Evolutionary conservation across 495 filamentous ascomycete genomes (phyloP).

Genomic region (Aspergillus olivimuriae): DNA sequence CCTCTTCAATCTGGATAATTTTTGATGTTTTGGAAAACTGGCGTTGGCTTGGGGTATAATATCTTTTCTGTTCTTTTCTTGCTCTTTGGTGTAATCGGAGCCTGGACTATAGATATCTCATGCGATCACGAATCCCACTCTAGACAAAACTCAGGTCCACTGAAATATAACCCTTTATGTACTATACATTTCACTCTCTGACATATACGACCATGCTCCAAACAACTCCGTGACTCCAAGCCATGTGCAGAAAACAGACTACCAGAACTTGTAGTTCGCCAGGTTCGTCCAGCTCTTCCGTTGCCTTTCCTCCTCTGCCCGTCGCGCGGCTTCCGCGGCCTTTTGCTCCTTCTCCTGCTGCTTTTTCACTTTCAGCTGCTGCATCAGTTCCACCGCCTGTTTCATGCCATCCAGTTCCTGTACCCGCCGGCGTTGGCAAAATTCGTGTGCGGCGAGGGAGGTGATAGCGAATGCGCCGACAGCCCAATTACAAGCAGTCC

Average conservation of each 20-base stretch:
- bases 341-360: conserved; percentile 58
- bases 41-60: neutral
- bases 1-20: neutral
- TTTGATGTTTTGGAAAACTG: too few relatives aligned
- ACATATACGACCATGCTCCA: conserved; percentile 29
- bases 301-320: conserved; percentile 42
- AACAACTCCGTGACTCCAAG: conserved; percentile 34
- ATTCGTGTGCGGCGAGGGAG: conserved; percentile 67
- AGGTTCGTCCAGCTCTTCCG: conserved; percentile 49
- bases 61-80: neutral
- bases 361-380: conserved; percentile 61
- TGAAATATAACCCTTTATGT: conserved; percentile 17
- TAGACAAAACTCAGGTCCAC: conserved; percentile 5
- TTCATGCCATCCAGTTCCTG: conserved; percentile 74
- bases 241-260: conserved; percentile 16
- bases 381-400: conserved; percentile 72
- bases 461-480: conserved; percentile 63
- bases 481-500: conserved; percentile 72
- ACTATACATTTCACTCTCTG: conserved; percentile 14
- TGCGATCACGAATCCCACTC: conserved; percentile 6
- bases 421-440: conserved; percentile 64
- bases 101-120: conserved; percentile 2
- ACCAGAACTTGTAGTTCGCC: conserved; percentile 47
- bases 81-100: neutral
- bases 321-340: conserved; percentile 36